Evolutionary conservation across 2,329 filamentous ascomycete genomes (phyloP).

Genomic region (Colletotrichum musae): DNA sequence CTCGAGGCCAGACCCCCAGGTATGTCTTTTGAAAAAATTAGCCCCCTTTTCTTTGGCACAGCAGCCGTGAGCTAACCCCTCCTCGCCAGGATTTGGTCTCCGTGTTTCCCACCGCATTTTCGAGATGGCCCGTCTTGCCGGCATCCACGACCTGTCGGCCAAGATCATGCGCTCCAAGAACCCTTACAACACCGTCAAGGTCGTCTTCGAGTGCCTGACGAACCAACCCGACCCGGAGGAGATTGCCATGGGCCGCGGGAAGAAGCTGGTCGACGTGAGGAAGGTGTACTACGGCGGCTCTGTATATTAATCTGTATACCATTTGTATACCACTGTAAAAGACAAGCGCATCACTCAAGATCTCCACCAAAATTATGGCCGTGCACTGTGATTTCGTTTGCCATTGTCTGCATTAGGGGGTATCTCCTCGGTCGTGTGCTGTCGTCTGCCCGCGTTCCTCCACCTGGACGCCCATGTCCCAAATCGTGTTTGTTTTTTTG

Average conservation of each 20-base stretch:
- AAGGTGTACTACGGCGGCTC: conserved; percentile 96
- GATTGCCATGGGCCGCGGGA: conserved; percentile 88
- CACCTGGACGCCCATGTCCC: neutral
- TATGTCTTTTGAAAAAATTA: conserved; percentile 63
- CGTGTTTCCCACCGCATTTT: conserved; percentile 93
- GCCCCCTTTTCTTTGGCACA: neutral
- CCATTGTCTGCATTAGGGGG: conserved; percentile 12
- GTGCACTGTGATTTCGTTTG: neutral
- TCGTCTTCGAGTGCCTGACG: conserved; percentile 84
- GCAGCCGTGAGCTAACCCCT: neutral
- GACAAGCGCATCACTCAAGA: conserved; percentile 37
- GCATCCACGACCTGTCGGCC: conserved; percentile 89
- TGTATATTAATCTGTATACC: conserved; percentile 65
- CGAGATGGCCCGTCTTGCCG: conserved; percentile 90
- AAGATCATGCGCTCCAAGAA: conserved; percentile 88
- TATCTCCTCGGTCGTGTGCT: conserved; percentile 25
- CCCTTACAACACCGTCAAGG: conserved; percentile 98
- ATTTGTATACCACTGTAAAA: conserved; percentile 35
- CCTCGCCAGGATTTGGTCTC: conserved; percentile 86
- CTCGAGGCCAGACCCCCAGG: conserved; percentile 89
- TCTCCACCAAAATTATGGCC: neutral
- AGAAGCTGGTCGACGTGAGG: conserved; percentile 95
- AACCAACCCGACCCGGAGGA: conserved; percentile 90
- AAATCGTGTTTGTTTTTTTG: neutral
- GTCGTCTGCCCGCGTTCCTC: neutral